phyloP scores from a whole-genome alignment of 148 eudicot genomes.

The Talinum fruticosum region DNA sequence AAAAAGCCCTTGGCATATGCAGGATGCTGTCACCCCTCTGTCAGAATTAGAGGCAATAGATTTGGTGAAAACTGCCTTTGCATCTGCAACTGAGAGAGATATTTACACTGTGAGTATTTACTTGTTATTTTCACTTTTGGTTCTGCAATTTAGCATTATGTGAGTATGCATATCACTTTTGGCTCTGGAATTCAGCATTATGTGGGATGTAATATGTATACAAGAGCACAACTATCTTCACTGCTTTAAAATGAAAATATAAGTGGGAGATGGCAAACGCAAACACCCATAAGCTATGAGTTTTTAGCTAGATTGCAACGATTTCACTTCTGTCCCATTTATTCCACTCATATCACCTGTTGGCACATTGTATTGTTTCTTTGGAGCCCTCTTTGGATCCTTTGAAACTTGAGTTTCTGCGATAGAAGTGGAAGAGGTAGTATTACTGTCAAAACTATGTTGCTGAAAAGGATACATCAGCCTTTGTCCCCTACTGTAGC shows the following conservation, averaged over 20 bases:
- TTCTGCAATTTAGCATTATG: not conserved
- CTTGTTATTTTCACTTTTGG: slow-evolving; percentile 2
- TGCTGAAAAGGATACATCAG: not conserved
- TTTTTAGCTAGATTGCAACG: too few species aligned
- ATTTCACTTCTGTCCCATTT: too few species aligned
- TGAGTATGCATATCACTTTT: not conserved
- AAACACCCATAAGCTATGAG: too few species aligned
- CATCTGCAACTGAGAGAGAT: slow-evolving; percentile 97
- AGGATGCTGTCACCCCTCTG: slow-evolving; percentile 91
- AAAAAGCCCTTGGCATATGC: slow-evolving; percentile 7
- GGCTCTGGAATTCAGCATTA: not conserved
- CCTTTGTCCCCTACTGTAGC: not conserved
- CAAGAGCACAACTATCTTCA: not conserved
- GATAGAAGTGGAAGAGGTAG: too few species aligned
- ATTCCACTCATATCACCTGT: too few species aligned
- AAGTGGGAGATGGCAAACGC: not conserved
- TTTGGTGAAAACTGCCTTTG: slow-evolving; percentile 94
- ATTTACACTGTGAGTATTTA: slow-evolving; percentile 78
- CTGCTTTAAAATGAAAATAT: not conserved
- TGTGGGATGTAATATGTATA: not conserved
- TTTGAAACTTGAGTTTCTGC: not conserved
- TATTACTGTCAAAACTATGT: too few species aligned
- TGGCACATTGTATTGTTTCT: too few species aligned
- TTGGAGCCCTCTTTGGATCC: too few species aligned
- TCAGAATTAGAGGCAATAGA: slow-evolving; percentile 89